phyloP scores from a whole-genome alignment of 2,329 filamentous ascomycete genomes.

The Atkinsonella hypoxylon region DNA sequence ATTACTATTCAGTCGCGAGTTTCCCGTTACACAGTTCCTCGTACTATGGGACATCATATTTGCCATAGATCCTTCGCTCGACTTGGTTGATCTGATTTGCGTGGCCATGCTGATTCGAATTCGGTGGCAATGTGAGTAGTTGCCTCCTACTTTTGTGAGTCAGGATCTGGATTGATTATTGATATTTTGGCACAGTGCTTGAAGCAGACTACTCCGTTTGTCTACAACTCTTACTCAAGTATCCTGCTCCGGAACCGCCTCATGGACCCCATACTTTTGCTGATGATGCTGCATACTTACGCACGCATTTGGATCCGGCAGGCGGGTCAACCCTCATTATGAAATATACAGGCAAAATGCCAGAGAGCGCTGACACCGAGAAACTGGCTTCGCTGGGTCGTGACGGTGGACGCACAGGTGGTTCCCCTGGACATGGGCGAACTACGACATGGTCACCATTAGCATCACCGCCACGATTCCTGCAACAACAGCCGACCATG shows the following conservation, averaged over 20 bases:
- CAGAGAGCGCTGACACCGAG: conserved; percentile 14
- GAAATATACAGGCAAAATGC: conserved; percentile 55
- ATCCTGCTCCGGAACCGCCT: conserved; percentile 53
- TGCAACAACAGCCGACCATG: conserved; percentile 48
- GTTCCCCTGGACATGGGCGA: conserved; percentile 28
- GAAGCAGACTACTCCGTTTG: conserved; percentile 81
- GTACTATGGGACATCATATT: conserved; percentile 86
- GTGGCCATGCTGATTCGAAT: conserved; percentile 88
- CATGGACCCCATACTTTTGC: conserved; percentile 69
- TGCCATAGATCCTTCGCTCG: conserved; percentile 67
- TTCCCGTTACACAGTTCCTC: conserved; percentile 74
- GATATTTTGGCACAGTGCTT: conserved; percentile 44
- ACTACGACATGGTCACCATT: conserved; percentile 32
- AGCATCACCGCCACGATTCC: conserved; percentile 33
- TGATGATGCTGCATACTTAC: conserved; percentile 69
- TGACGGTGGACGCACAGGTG: conserved; percentile 22
- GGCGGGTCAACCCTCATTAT: conserved; percentile 55
- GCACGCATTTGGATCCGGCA: conserved; percentile 47
- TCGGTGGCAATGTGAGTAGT: conserved; percentile 65
- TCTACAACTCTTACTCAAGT: conserved; percentile 71
- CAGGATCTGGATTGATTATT: conserved; percentile 9
- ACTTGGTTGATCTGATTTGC: conserved; percentile 82
- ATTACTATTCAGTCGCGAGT: conserved; percentile 85
- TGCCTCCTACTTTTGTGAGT: not conserved
- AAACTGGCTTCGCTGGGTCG: conserved; percentile 16